phyloP scores from a whole-genome alignment of 441 rosid species.

The Flueggea neowawraea region DNA sequence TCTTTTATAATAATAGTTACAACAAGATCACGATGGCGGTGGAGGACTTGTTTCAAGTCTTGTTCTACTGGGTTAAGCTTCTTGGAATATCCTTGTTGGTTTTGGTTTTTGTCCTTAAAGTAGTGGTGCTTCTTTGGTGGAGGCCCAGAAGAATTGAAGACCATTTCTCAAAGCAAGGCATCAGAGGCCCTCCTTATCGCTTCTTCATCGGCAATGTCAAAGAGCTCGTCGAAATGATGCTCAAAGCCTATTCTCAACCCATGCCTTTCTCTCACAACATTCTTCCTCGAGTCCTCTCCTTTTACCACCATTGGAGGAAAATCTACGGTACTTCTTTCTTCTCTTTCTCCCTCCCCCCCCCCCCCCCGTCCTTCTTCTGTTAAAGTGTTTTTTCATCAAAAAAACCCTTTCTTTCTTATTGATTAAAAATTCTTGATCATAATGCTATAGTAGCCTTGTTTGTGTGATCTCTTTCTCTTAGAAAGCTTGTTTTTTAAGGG shows the following conservation, averaged over 20 bases:
- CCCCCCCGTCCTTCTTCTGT: too few relatives aligned
- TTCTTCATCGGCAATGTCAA: conserved; percentile 92
- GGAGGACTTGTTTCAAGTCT: neutral
- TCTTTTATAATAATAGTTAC: neutral
- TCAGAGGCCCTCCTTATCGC: conserved; percentile 93
- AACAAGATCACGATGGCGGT: neutral
- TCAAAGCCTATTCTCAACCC: conserved; percentile 90
- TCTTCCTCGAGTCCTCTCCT: conserved; percentile 89
- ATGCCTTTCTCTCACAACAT: conserved; percentile 91
- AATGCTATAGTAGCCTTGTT: too few relatives aligned
- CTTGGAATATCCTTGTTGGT: conserved; percentile 23
- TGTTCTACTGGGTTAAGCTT: conserved; percentile 24
- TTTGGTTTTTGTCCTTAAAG: conserved; percentile 23
- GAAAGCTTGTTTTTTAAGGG: conserved; percentile 17
- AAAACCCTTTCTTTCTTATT: neutral
- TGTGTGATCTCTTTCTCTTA: conserved; percentile 12
- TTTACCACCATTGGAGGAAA: conserved; percentile 96
- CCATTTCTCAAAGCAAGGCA: conserved; percentile 95
- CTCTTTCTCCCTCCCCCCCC: too few relatives aligned
- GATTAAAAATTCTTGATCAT: too few relatives aligned
- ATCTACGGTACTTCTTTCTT: conserved; percentile 78
- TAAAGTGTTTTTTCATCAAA: too few relatives aligned
- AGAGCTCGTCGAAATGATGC: conserved; percentile 89
- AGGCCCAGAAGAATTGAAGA: conserved; percentile 80
- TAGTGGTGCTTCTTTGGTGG: conserved; percentile 75